phyloP scores from a whole-genome alignment of 345 rosid genomes.

The Litchi chinensis region DNA sequence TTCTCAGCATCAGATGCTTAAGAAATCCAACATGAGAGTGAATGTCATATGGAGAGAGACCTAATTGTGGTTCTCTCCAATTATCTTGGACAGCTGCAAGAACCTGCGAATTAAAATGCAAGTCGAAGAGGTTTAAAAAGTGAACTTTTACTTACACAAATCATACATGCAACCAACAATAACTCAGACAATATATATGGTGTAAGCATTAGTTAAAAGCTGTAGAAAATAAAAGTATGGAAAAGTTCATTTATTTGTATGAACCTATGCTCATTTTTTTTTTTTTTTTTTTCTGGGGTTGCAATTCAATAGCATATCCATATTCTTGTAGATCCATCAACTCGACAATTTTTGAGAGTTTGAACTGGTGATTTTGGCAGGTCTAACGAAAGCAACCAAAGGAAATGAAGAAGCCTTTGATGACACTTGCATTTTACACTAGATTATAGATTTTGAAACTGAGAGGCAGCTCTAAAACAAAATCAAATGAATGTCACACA shows the following conservation, averaged over 20 bases:
- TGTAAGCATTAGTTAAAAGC: neutral
- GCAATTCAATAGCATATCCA: neutral
- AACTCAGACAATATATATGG: neutral
- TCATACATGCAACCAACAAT: neutral
- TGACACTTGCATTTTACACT: neutral
- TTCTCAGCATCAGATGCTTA: constrained; percentile 92
- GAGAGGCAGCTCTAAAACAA: neutral
- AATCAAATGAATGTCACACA: neutral
- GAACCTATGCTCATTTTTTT: neutral
- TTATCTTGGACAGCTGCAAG: constrained; percentile 78
- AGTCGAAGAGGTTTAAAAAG: constrained; percentile 14
- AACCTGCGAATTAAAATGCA: constrained; percentile 46
- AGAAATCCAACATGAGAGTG: constrained; percentile 87
- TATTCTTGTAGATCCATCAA: constrained; percentile 1
- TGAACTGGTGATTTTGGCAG: constrained; percentile 6
- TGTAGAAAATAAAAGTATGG: neutral
- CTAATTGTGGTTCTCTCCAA: constrained; percentile 78
- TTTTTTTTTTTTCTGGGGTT: neutral
- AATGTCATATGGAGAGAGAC: constrained; percentile 81
- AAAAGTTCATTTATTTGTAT: neutral
- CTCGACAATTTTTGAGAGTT: neutral
- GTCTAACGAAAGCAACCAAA: neutral
- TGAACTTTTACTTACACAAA: constrained; percentile 8
- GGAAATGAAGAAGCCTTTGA: neutral
- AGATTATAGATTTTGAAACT: neutral